Evolutionary conservation across 805 yeast species (phyloP).

Genomic region (Candida tallmaniae): DNA sequence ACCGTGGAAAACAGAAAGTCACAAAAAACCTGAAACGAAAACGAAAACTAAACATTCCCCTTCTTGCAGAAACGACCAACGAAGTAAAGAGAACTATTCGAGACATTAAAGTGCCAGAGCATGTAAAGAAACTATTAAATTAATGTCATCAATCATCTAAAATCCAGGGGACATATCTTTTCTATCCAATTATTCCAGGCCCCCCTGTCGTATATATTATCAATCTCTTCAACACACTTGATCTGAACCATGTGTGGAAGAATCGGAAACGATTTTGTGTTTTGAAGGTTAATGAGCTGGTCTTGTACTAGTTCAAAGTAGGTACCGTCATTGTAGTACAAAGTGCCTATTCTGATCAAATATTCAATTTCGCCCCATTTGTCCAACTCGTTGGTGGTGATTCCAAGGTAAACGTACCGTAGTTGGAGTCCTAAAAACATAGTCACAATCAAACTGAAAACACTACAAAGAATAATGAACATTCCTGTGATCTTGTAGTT

Average conservation of each 20-base stretch:
- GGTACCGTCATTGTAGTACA: slow-evolving; percentile 20
- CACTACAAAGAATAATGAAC: slow-evolving; percentile 34
- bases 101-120: slow-evolving; percentile 5
- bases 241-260: slow-evolving; percentile 4
- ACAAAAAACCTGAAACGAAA: neutral
- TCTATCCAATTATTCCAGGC: slow-evolving; percentile 38
- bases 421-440: slow-evolving; percentile 44
- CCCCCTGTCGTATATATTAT: slow-evolving; percentile 48
- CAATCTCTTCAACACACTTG: slow-evolving; percentile 7
- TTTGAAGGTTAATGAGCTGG: slow-evolving; percentile 9
- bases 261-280: slow-evolving; percentile 6
- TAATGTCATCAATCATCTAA: neutral
- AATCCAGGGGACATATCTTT: slow-evolving; percentile 3
- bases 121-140: slow-evolving; percentile 3
- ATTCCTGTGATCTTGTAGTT: slow-evolving; percentile 37
- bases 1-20: neutral
- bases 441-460: slow-evolving; percentile 32
- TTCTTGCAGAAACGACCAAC: slow-evolving; percentile 1
- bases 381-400: slow-evolving; percentile 68
- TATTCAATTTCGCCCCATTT: slow-evolving; percentile 68
- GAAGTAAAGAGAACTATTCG: slow-evolving; percentile 3
- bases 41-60: slow-evolving; percentile 6
- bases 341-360: slow-evolving; percentile 24
- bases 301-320: slow-evolving; percentile 20
- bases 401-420: slow-evolving; percentile 54